phyloP scores from a whole-genome alignment of 2,329 filamentous ascomycete genomes.

The Curvularia eragrostidis region DNA sequence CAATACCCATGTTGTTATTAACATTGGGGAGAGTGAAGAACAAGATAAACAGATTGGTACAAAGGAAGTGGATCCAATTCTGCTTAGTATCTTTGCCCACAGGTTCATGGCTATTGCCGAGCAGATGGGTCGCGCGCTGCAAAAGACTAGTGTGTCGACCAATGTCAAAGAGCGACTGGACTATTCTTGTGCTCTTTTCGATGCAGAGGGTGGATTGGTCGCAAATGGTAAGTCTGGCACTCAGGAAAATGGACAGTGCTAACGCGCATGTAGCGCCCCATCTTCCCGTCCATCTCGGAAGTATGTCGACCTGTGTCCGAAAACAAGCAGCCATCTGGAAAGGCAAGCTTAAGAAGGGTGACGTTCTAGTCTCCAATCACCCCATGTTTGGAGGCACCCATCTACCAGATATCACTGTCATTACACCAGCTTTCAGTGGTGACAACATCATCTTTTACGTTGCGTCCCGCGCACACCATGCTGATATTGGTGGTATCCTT shows the following conservation, averaged over 20 bases:
- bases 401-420: constrained; percentile 80
- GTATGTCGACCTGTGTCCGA: constrained; percentile 83
- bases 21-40: constrained; percentile 68
- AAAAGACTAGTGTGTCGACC: constrained; percentile 80
- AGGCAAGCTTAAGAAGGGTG: constrained; percentile 76
- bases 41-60: constrained; percentile 58
- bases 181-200: constrained; percentile 83
- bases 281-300: constrained; percentile 80
- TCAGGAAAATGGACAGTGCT: not conserved
- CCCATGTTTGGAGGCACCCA: constrained; percentile 86
- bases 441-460: constrained; percentile 82
- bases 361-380: constrained; percentile 84
- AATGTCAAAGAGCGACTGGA: constrained; percentile 85
- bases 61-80: constrained; percentile 73
- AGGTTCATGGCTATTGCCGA: constrained; percentile 87
- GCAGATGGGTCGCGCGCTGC: constrained; percentile 79
- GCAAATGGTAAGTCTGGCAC: constrained; percentile 63
- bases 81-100: constrained; percentile 80
- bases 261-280: constrained; percentile 65
- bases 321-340: constrained; percentile 83
- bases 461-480: constrained; percentile 80
- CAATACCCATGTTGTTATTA: constrained; percentile 87
- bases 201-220: constrained; percentile 75
- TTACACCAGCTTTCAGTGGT: constrained; percentile 79
- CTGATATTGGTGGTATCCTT: constrained; percentile 83